Conservation (phyloP, 345 rosid species). For the Citrus medica region DNA sequence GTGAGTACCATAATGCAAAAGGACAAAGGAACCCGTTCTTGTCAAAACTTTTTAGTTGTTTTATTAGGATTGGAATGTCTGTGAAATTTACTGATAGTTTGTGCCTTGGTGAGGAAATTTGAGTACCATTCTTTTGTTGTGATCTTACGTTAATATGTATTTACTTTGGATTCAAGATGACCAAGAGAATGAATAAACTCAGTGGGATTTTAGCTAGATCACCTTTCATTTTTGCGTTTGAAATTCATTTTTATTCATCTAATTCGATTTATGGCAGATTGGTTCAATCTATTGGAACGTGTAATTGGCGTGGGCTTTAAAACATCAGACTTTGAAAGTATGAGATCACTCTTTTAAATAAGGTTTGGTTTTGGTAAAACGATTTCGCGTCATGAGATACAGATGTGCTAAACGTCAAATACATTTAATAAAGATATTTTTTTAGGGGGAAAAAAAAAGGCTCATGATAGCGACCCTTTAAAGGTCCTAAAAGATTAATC, state of each 20-base stretch:
- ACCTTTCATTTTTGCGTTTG: not conserved
- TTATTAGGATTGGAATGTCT: not conserved
- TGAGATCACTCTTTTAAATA: no score
- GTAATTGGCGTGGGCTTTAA: no score
- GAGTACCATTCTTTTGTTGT: not conserved
- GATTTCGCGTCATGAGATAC: no score
- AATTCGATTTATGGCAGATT: not conserved
- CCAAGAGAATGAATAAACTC: not conserved
- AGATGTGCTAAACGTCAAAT: no score
- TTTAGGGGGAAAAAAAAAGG: no score
- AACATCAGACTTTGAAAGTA: no score
- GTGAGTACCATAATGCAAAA: not conserved
- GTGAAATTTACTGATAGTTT: not conserved
- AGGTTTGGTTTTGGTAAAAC: no score
- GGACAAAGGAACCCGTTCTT: not conserved
- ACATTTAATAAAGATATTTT: no score
- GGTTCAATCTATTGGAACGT: no score
- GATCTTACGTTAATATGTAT: not conserved
- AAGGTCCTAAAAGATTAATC: no score
- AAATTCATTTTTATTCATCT: not conserved
- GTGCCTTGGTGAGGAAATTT: not conserved
- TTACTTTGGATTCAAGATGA: not conserved
- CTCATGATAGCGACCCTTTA: no score
- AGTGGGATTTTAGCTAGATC: not conserved
- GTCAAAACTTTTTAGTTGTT: not conserved